Percentiles rank a stretch among this genome's conserved stretches.
phyloP scores from a whole-genome alignment of 192 early-diverging fungal genomes.

The Backusella sp. region DNA sequence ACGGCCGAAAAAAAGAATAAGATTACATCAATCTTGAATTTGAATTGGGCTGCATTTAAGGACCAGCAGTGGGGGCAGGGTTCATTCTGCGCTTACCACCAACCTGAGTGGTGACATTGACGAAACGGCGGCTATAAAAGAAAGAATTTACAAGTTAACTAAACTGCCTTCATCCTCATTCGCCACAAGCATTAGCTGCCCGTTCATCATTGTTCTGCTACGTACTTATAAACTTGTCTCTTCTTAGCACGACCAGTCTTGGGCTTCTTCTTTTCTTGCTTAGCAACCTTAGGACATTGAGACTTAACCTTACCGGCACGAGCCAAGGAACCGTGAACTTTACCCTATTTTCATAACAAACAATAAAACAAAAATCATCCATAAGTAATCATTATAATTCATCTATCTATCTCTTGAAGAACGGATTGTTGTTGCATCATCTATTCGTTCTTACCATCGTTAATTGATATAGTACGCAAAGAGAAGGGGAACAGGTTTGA shows the following conservation, averaged over 20 bases:
- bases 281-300: constrained; percentile 97
- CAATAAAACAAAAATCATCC: background rate
- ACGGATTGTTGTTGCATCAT: background rate
- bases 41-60: constrained; percentile 25
- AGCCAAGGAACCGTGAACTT: constrained; percentile 99
- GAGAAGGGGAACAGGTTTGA: constrained; percentile 10
- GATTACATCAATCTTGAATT: background rate
- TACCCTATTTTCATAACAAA: constrained; percentile 68
- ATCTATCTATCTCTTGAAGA: background rate
- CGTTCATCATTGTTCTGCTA: background rate
- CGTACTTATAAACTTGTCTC: constrained; percentile 77
- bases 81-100: constrained; percentile 87
- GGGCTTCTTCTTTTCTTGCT: constrained; percentile 97
- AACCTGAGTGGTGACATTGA: constrained; percentile 84
- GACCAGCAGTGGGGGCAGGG: constrained; percentile 49
- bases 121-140: constrained; percentile 77
- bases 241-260: constrained; percentile 93
- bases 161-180: background rate
- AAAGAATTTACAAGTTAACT: background rate
- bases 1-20: background rate
- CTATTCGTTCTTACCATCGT: constrained; percentile 1
- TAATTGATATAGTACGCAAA: constrained; percentile 8
- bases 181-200: background rate
- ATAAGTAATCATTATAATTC: background rate
- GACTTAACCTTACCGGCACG: constrained; percentile 99